Percentiles rank a stretch among this genome's conserved stretches.
These are phyloP conservation scores for Obba rivulosa DNA, from an alignment of 768 basidiomycete species.

Conservation along the genomic window DNA sequence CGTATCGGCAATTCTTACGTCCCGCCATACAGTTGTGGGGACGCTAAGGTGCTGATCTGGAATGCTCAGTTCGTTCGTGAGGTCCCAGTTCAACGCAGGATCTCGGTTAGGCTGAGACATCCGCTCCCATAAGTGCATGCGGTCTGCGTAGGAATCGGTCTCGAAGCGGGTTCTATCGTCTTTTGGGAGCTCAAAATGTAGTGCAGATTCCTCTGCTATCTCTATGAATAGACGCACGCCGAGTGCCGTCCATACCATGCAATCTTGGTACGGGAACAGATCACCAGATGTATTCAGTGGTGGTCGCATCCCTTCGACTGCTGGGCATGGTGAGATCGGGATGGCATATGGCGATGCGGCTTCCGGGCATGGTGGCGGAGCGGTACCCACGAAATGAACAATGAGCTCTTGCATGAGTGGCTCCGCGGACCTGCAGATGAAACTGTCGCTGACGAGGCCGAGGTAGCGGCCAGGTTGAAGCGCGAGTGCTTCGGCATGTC, in stretches of 20 bases:
- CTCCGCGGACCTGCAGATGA: constrained; percentile 6
- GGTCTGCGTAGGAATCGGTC: constrained; percentile 4
- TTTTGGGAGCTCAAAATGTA: constrained; percentile 18
- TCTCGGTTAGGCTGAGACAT: constrained; percentile 1
- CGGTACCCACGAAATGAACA: constrained; percentile 15
- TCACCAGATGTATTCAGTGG: constrained; percentile 4
- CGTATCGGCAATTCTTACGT: constrained; percentile 16
- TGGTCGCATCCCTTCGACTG: not conserved
- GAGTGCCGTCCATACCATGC: constrained; percentile 20
- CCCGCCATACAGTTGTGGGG: constrained; percentile 22
- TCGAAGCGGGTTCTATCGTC: constrained; percentile 21
- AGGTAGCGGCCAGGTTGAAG: constrained; percentile 15
- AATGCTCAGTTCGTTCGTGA: constrained; percentile 8
- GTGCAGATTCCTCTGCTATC: constrained; percentile 13
- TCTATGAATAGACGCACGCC: constrained; percentile 18
- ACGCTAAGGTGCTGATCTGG: constrained; percentile 9
- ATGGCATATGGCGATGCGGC: constrained; percentile 4
- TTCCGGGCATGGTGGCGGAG: constrained; percentile 9
- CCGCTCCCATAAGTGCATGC: not conserved
- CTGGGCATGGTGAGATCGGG: not conserved
- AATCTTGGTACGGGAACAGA: constrained; percentile 20
- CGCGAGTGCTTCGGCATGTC: not conserved
- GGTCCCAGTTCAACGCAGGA: not conserved
- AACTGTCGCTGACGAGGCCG: constrained; percentile 18
- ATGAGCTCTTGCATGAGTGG: constrained; percentile 13